Conservation (phyloP, 2,329 filamentous ascomycete genomes). For the Echinosphaeria canescens region DNA sequence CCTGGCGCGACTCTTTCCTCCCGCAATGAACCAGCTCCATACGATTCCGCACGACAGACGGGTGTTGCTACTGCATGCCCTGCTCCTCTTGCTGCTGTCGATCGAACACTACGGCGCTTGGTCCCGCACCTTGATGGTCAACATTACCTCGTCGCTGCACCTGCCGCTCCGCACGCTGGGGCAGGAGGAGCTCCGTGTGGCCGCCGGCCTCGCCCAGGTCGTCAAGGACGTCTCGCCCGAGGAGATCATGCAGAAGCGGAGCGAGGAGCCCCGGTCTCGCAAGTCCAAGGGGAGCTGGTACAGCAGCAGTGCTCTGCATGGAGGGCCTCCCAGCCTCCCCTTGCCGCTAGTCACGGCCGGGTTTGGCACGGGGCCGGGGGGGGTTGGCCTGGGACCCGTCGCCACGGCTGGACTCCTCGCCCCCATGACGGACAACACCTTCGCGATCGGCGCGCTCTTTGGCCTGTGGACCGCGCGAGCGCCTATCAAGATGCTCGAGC, state of each 20-base stretch:
- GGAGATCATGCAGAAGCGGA: constrained; percentile 38
- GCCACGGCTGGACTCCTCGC: constrained; percentile 64
- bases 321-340: constrained; percentile 48
- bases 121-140: constrained; percentile 48
- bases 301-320: too few relatives aligned
- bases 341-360: constrained; percentile 59
- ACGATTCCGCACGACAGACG: too few relatives aligned
- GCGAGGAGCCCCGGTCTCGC: constrained; percentile 40
- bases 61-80: constrained; percentile 47
- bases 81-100: constrained; percentile 53
- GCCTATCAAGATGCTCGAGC: constrained; percentile 69
- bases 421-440: constrained; percentile 54
- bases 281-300: constrained; percentile 48
- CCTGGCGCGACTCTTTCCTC: constrained; percentile 38
- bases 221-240: constrained; percentile 45
- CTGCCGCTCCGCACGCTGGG: constrained; percentile 41
- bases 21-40: constrained; percentile 37
- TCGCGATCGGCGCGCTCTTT: constrained; percentile 69
- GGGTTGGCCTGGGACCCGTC: constrained; percentile 50
- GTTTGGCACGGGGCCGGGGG: constrained; percentile 59
- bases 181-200: constrained; percentile 54
- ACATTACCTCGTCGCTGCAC: constrained; percentile 49
- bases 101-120: constrained; percentile 59
- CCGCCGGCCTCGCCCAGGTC: constrained; percentile 50
- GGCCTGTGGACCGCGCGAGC: constrained; percentile 79